Evolutionary conservation across 2,329 filamentous ascomycete species (phyloP), one percentile per base, ranked within the genome.

Genomic region (Colletotrichum neosansevieriae): DNA sequence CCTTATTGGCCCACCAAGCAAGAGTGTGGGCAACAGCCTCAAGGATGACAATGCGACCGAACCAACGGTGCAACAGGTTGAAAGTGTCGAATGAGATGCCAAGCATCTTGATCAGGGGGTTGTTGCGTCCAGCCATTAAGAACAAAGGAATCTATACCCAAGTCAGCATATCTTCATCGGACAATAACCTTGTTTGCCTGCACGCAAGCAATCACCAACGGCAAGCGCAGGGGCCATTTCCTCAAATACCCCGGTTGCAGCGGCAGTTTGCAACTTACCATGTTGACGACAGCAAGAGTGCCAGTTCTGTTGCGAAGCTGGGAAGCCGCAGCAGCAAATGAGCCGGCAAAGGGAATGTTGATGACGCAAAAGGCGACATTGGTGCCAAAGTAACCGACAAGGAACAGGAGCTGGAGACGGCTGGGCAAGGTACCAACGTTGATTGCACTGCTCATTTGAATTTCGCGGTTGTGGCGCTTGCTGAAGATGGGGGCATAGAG

Each of bases 31-130:
- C 82, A 45, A 94, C 72, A 10, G 89, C 84, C 77, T 95, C 91
- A 13, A 93, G 79, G 17, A 91, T 85, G 29, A 92, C 91, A 68
- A 94, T 92, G 44, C 92, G 89, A 73, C 92, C 92, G 71, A 94
- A 86, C 92, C 92, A 94, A 70, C 92, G 88, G 79, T 95, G 92
- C 66, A 94, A 83, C 70, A 95, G 80, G 81, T 94, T 95, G 84
- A 92, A 94, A 1, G 91, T 93, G 78, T 95, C 92, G 77, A 94
- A 95, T 4, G 91, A 92, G 71, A 94, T 89, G 70, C 89, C 89
- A 60, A 93, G 84, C 72, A 92, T 82, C 69, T 84, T 83, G 75
- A 94, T 93, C 71, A 95, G 83, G 21, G 91, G 91, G 79, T 94
- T 94, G 81, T 94, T 94, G 73, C 92, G 86, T 47, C 90, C 89